A percentile compares a stretch with the other conserved stretches of the same genome.
phyloP scores from a whole-genome alignment of 257 asterid genomes.

The Lycium ferocissimum region DNA sequence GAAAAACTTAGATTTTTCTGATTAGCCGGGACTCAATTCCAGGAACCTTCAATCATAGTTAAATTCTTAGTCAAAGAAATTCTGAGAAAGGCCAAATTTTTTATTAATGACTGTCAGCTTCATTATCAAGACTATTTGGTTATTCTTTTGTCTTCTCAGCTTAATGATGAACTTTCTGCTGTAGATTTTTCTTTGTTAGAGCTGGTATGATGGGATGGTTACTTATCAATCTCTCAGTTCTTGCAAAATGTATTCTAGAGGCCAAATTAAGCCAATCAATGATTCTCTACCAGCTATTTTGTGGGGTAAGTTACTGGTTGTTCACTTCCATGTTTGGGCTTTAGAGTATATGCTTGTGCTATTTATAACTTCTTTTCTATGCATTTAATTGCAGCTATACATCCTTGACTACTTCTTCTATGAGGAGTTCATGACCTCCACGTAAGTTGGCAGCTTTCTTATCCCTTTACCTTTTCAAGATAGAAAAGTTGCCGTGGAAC shows the following conservation, averaged over 20 bases:
- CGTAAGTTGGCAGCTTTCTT: constrained; percentile 63
- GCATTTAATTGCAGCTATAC: constrained; percentile 68
- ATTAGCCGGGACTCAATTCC: not conserved
- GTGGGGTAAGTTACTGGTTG: constrained; percentile 57
- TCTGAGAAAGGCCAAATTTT: not conserved
- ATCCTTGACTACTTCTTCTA: constrained; percentile 83
- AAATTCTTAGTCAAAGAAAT: not conserved
- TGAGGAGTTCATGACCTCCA: constrained; percentile 98
- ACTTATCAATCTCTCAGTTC: constrained; percentile 94
- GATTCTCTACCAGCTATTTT: constrained; percentile 88
- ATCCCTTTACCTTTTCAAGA: not conserved
- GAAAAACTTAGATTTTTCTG: not conserved
- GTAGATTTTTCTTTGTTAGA: constrained; percentile 95
- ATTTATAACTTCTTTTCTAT: constrained; percentile 25
- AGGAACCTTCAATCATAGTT: not conserved
- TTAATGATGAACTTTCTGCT: constrained; percentile 38
- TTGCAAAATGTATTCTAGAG: constrained; percentile 73
- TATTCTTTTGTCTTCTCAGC: not conserved
- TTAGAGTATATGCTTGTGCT: constrained; percentile 29
- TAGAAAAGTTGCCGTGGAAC: not conserved
- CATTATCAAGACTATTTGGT: not conserved
- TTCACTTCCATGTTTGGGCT: constrained; percentile 6
- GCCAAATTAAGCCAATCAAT: constrained; percentile 69
- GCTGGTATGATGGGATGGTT: constrained; percentile 99
- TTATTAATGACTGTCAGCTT: constrained; percentile 10